Conservation (phyloP, 1,284 basidiomycete genomes). For the Neolentinus lepideus region DNA sequence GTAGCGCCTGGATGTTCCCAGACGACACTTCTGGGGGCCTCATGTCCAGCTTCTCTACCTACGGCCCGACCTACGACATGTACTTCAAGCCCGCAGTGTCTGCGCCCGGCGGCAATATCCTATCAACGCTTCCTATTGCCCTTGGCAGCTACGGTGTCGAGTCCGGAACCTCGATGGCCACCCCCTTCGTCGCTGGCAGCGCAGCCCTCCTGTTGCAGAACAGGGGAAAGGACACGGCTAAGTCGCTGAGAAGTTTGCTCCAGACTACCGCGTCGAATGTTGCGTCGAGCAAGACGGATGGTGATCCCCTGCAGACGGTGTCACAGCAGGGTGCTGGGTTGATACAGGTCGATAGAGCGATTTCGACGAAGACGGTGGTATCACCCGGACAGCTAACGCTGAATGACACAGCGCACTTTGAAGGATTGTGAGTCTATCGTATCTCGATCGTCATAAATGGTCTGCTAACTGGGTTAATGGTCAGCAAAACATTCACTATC, state of each 20-base stretch:
- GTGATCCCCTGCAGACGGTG: constrained; percentile 48
- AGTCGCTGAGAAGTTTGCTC: constrained; percentile 40
- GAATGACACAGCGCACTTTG: constrained; percentile 65
- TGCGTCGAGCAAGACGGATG: constrained; percentile 36
- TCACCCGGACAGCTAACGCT: constrained; percentile 54
- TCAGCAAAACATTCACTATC: constrained; percentile 41
- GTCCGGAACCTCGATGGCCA: constrained; percentile 38
- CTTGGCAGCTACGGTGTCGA: constrained; percentile 35
- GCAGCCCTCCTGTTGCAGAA: constrained; percentile 56
- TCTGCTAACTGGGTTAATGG: neutral
- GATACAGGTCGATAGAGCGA: constrained; percentile 56
- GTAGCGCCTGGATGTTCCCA: constrained; percentile 18
- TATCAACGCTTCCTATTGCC: constrained; percentile 46
- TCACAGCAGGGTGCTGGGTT: constrained; percentile 63
- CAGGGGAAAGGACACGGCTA: constrained; percentile 40
- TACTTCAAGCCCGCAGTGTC: constrained; percentile 39
- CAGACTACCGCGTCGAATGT: constrained; percentile 51
- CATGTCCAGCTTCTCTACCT: neutral
- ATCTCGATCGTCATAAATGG: constrained; percentile 24
- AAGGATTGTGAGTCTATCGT: constrained; percentile 8
- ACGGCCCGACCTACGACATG: constrained; percentile 40
- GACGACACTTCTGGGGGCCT: constrained; percentile 13
- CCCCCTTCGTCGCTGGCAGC: constrained; percentile 55
- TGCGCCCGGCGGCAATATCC: constrained; percentile 48
- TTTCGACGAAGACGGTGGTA: constrained; percentile 47